phyloP scores from a whole-genome alignment of 495 filamentous ascomycete genomes.

The Penicillium crystallinum region DNA sequence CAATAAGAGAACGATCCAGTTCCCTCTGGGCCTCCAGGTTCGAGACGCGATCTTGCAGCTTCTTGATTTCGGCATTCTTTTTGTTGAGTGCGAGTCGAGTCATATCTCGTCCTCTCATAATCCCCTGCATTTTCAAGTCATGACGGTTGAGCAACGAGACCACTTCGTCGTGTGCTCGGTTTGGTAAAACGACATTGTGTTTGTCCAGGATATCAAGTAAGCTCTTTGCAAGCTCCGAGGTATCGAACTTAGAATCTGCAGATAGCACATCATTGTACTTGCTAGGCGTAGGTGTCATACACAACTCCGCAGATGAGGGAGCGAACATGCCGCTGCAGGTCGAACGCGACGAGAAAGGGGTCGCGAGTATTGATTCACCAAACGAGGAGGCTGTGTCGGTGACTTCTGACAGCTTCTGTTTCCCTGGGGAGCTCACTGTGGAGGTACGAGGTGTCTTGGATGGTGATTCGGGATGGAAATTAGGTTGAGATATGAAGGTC shows the following conservation, averaged over 20 bases:
- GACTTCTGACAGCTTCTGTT: conserved; percentile 45
- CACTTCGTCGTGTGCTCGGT: conserved; percentile 36
- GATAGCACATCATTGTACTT: conserved; percentile 38
- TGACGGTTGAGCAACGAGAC: conserved; percentile 49
- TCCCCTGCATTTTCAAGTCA: conserved; percentile 50
- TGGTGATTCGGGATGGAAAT: conserved; percentile 13
- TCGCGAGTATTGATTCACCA: conserved; percentile 12
- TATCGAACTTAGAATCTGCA: conserved; percentile 20
- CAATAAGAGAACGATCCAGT: conserved; percentile 43
- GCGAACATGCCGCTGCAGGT: conserved; percentile 17
- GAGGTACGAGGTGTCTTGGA: conserved; percentile 42
- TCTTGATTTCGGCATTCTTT: conserved; percentile 58
- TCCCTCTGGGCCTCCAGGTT: conserved; percentile 27
- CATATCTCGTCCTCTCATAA: conserved; percentile 58
- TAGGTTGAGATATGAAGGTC: conserved; percentile 18
- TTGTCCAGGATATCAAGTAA: conserved; percentile 47
- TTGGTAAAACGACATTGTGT: conserved; percentile 40
- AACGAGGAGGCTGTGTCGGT: not conserved
- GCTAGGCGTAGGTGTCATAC: conserved; percentile 46
- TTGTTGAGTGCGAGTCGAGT: conserved; percentile 53
- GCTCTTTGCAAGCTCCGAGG: conserved; percentile 47
- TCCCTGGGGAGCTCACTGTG: conserved; percentile 44
- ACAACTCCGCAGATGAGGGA: conserved; percentile 30
- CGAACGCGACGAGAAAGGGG: conserved; percentile 21
- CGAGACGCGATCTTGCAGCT: conserved; percentile 42